phyloP scores from a whole-genome alignment of 2,329 filamentous ascomycete genomes.

The Chalara sp. region DNA sequence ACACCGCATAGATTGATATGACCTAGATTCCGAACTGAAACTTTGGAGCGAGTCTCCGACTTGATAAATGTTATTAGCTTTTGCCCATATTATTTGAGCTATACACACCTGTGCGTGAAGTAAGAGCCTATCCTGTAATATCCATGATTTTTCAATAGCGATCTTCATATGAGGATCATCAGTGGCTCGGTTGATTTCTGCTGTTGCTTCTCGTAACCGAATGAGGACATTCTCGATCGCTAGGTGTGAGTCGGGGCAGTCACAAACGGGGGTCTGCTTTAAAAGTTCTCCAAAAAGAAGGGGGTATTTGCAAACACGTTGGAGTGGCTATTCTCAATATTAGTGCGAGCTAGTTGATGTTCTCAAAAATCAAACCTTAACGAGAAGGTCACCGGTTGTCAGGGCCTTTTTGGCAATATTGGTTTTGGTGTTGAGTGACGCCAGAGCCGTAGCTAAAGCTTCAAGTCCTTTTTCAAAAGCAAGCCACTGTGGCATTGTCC shows the following conservation, averaged over 20 bases:
- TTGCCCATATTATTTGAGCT: background rate
- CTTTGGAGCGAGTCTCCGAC: slow-evolving; percentile 47
- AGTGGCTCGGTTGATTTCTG: slow-evolving; percentile 78
- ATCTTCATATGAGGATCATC: slow-evolving; percentile 64
- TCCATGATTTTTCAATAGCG: slow-evolving; percentile 73
- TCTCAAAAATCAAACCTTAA: slow-evolving; percentile 56
- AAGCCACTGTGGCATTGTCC: slow-evolving; percentile 66
- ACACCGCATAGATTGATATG: slow-evolving; percentile 76
- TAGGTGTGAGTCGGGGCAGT: slow-evolving; percentile 78
- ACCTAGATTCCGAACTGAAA: slow-evolving; percentile 72
- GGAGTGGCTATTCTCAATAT: slow-evolving; percentile 63
- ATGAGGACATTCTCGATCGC: slow-evolving; percentile 70
- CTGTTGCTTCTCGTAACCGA: slow-evolving; percentile 65
- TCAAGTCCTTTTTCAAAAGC: slow-evolving; percentile 82
- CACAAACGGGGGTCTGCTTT: slow-evolving; percentile 74
- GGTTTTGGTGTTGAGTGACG: slow-evolving; percentile 58
- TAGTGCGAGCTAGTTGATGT: background rate
- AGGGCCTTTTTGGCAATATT: slow-evolving; percentile 66
- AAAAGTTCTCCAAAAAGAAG: slow-evolving; percentile 79
- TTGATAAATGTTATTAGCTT: slow-evolving; percentile 4
- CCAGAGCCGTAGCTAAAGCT: slow-evolving; percentile 67
- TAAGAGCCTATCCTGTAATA: slow-evolving; percentile 73
- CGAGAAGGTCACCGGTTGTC: slow-evolving; percentile 77
- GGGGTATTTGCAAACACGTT: slow-evolving; percentile 86
- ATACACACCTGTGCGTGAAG: slow-evolving; percentile 63